phyloP scores from a whole-genome alignment of 1,284 basidiomycete genomes.

The Ceratobasidium sp. region DNA sequence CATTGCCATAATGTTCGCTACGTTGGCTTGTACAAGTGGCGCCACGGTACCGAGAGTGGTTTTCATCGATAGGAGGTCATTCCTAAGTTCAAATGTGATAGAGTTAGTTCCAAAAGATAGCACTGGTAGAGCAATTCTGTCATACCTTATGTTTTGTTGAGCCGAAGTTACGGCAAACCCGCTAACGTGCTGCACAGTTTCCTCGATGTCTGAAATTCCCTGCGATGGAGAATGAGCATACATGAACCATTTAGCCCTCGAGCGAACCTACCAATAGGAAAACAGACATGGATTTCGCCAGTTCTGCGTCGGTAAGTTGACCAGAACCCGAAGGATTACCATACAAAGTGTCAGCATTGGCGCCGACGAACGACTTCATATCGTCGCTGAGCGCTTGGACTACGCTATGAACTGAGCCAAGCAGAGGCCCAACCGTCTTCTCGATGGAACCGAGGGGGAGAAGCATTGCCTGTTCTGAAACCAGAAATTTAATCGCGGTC shows the following conservation, averaged over 20 bases:
- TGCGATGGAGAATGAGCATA: not conserved
- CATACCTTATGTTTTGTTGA: constrained; percentile 17
- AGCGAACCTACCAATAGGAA: constrained; percentile 11
- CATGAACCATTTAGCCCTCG: not conserved
- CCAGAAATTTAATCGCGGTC: not conserved
- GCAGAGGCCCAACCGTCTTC: not conserved
- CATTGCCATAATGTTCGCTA: constrained; percentile 15
- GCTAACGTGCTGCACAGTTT: constrained; percentile 19
- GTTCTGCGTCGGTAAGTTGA: constrained; percentile 10
- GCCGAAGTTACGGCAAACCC: constrained; percentile 26
- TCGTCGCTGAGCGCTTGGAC: not conserved
- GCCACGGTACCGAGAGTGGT: constrained; percentile 13
- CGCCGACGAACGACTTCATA: constrained; percentile 7
- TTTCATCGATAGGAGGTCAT: constrained; percentile 36
- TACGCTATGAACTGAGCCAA: not conserved
- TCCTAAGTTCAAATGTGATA: not conserved
- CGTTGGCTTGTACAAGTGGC: not conserved
- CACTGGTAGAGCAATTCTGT: not conserved
- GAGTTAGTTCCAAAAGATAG: not conserved
- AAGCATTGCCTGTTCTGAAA: constrained; percentile 23
- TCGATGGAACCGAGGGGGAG: constrained; percentile 34
- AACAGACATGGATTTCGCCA: constrained; percentile 15
- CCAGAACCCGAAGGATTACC: constrained; percentile 6
- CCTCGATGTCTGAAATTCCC: constrained; percentile 20
- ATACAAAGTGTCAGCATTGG: not conserved